These are phyloP conservation scores for Neoboletus magnificus DNA, from an alignment of 768 basidiomycete genomes.

Conservation along the genomic window DNA sequence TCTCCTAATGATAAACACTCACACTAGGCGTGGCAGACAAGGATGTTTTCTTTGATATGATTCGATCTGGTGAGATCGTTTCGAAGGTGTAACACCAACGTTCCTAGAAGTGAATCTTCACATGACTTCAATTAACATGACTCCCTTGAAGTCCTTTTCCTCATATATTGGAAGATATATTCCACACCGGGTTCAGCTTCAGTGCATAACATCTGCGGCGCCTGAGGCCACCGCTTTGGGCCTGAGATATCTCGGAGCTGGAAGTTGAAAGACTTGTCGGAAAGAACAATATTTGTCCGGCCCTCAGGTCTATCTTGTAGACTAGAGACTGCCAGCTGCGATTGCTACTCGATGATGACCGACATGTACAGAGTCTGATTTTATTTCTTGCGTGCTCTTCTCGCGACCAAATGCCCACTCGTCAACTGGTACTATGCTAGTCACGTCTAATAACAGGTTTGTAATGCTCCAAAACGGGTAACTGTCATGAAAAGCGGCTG, in stretches of 20 bases:
- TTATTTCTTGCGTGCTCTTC: not conserved
- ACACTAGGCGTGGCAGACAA: conserved; percentile 54
- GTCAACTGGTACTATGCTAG: too few relatives aligned
- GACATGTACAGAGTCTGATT: not conserved
- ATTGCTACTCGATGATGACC: too few relatives aligned
- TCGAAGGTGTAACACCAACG: conserved; percentile 49
- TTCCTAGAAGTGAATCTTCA: not conserved
- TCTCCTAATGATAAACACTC: conserved; percentile 5
- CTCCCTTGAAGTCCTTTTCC: not conserved
- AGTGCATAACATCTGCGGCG: not conserved
- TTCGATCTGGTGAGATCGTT: conserved; percentile 76
- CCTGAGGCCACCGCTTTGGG: not conserved
- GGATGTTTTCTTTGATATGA: conserved; percentile 80
- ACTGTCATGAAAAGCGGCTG: not conserved
- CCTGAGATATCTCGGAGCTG: not conserved
- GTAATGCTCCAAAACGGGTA: conserved; percentile 8
- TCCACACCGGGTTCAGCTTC: not conserved
- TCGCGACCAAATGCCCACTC: not conserved
- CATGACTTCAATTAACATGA: not conserved
- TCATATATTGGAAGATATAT: not conserved
- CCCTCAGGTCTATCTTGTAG: not conserved
- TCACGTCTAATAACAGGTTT: not conserved
- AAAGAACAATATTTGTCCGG: not conserved
- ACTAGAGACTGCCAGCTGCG: not conserved
- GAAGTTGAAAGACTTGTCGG: not conserved